Evolutionary conservation across 2,329 filamentous ascomycete genomes (phyloP).

Genomic region (Pseudocercospora crystallina): DNA sequence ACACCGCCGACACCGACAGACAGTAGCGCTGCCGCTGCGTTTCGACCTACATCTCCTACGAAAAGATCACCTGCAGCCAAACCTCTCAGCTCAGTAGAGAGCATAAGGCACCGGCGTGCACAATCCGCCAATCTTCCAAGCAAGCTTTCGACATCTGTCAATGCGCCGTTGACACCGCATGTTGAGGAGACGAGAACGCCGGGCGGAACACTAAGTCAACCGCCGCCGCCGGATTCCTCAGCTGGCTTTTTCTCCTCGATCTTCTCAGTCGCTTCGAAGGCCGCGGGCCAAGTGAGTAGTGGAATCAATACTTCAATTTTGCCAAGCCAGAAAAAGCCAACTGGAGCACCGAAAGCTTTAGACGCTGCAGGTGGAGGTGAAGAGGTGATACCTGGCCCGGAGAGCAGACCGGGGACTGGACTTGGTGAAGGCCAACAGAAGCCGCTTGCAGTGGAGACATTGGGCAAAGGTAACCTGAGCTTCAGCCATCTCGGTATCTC

Average conservation of each 20-base stretch:
- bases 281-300: constrained; percentile 71
- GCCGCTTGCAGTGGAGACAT: constrained; percentile 79
- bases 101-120: constrained; percentile 33
- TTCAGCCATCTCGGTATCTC: constrained; percentile 82
- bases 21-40: constrained; percentile 21
- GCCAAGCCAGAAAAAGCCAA: constrained; percentile 50
- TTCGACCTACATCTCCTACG: constrained; percentile 25
- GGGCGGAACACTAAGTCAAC: constrained; percentile 52
- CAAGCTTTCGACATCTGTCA: constrained; percentile 78
- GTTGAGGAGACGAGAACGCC: constrained; percentile 67
- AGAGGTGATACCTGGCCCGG: constrained; percentile 41
- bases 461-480: constrained; percentile 85
- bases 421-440: constrained; percentile 54
- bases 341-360: constrained; percentile 21
- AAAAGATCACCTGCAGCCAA: constrained; percentile 45
- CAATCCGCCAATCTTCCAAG: constrained; percentile 58
- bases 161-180: constrained; percentile 72
- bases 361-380: constrained; percentile 35
- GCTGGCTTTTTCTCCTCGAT: constrained; percentile 89
- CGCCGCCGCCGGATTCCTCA: constrained; percentile 38
- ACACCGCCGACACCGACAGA: constrained; percentile 65
- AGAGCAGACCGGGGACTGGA: constrained; percentile 35
- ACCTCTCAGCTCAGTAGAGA: constrained; percentile 31
- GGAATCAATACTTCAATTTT: constrained; percentile 65
- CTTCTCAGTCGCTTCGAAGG: constrained; percentile 89